Evolutionary conservation across 164 flowering plant genomes (phyloP).

Genomic region (Buxus sempervirens): DNA sequence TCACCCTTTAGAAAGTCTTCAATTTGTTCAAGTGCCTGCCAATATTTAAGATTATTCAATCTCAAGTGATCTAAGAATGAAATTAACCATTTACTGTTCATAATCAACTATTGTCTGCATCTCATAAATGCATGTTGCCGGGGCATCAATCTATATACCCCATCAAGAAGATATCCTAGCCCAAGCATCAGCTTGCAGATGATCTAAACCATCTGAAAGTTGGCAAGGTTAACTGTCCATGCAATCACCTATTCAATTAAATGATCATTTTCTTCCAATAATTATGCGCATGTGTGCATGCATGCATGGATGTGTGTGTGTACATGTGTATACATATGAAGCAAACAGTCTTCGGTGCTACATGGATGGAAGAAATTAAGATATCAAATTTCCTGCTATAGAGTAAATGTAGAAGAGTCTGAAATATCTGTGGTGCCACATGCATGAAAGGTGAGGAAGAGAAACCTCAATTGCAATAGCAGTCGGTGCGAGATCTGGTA

Average conservation of each 20-base stretch:
- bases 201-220: not conserved
- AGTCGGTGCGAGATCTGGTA: slow-evolving; percentile 59
- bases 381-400: too few species aligned
- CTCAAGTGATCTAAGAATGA: not conserved
- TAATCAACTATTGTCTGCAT: not conserved
- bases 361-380: too few species aligned
- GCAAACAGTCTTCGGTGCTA: too few species aligned
- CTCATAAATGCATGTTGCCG: not conserved
- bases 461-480: slow-evolving; percentile 64
- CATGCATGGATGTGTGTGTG: too few species aligned
- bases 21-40: slow-evolving; percentile 65
- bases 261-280: not conserved
- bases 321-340: too few species aligned
- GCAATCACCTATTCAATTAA: too few species aligned
- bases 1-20: slow-evolving; percentile 33
- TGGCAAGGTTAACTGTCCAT: not conserved
- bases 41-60: not conserved
- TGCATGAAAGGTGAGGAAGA: not conserved
- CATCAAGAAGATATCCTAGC: not conserved
- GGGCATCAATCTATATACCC: not conserved
- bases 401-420: too few species aligned
- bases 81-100: not conserved
- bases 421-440: too few species aligned
- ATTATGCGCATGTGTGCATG: too few species aligned
- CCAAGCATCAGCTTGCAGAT: not conserved